Evolutionary conservation across 2,329 filamentous ascomycete genomes (phyloP), one percentile per base, ranked within the genome.

Genomic region (Aspergillus calidoustus): DNA sequence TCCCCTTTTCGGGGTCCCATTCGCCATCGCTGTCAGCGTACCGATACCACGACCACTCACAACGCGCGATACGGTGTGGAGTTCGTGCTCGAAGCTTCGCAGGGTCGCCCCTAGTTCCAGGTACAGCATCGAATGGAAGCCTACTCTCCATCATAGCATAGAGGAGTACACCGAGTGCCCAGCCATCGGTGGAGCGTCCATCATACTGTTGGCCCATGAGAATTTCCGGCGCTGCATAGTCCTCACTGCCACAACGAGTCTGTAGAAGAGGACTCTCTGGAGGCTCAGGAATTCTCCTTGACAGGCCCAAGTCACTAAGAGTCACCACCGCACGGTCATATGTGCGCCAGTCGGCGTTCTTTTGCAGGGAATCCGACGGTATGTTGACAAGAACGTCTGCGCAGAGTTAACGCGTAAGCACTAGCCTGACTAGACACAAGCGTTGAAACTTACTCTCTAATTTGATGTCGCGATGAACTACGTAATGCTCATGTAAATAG

Each of bases 381-480:
- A 97, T 83, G 73, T 97, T 98, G 71, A 98, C 90, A 31, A 99
- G 88, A 47, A 97, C 92, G 76, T 98, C 92, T 96, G 72, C 49
- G 31, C 51, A 69, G 66, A 56, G 57, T 23, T 15, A 49, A 34
- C 31, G n/a, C 54, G 44, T 63, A 58, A 60, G 57, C n/a, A 57
- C 22, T 41, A 23, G 59, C 9, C 8, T 31, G n/a, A 49, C 34
- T 7, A 3, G 34, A 50, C 31, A 28, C 25, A 60, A 7, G 48
- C 38, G n/a, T 15, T 30, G 2, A n/a, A 34, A 83, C 89, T 79
- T 85, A 95, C 91, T 99, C 83, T 99, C 95, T 62, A 99, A 88
- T 80, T 99, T 99, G 78, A 99, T 96, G 77, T 99, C 95, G 63
- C 95, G 88, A 75, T 99, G 95, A 57, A 98, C 94, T 73, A 99